A percentile compares a stretch with the other conserved stretches of the same genome.
Evolutionary conservation across 192 early-diverging fungal genomes (phyloP).

Genomic region (Coemansia sp.): DNA sequence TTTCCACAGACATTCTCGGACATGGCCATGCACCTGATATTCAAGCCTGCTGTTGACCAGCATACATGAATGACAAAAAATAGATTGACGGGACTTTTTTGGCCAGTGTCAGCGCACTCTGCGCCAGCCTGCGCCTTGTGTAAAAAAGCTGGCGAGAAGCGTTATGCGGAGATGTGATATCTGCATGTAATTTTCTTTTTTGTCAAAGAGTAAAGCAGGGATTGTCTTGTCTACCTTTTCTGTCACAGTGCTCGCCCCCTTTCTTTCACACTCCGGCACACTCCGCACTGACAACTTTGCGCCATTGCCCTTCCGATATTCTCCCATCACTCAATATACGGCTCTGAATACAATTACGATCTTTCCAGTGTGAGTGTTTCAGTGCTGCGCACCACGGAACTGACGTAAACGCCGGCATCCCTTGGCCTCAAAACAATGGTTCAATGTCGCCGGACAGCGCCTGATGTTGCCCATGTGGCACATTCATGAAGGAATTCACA

Average conservation of each 20-base stretch:
- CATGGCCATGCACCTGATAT: conserved; percentile 8
- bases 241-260: not conserved
- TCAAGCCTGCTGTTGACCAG: not conserved
- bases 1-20: not conserved
- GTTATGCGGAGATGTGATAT: conserved; percentile 2
- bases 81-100: not conserved
- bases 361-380: not conserved
- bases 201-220: conserved; percentile 6
- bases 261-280: conserved; percentile 5
- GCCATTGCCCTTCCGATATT: not conserved
- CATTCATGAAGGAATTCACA: not conserved
- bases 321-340: not conserved
- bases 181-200: not conserved
- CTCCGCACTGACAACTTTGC: not conserved
- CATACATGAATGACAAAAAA: not conserved
- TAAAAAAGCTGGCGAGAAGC: not conserved
- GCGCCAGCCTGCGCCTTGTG: not conserved
- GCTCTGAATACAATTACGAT: not conserved
- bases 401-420: conserved; percentile 3
- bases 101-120: not conserved
- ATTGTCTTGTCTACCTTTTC: not conserved
- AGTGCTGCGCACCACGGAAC: conserved; percentile 1
- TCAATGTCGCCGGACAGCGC: conserved; percentile 6
- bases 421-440: conserved; percentile 5
- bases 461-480: conserved; percentile 3